Conservation (phyloP, 805 yeast species). For the Metschnikowia arizonensis region DNA sequence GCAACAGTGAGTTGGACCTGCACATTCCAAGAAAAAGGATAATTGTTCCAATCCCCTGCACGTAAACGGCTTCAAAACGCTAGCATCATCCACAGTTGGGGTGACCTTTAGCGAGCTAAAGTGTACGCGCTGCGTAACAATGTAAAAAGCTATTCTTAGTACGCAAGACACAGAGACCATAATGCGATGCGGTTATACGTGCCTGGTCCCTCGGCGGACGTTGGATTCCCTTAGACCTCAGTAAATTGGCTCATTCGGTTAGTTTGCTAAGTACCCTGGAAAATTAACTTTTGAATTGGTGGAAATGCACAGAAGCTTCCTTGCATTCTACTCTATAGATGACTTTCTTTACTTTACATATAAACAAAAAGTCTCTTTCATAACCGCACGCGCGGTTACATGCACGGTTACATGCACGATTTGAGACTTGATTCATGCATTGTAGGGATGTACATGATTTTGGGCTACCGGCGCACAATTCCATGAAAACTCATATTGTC, state of each 20-base stretch:
- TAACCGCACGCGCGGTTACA: conserved; percentile 4
- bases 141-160: neutral
- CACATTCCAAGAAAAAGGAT: neutral
- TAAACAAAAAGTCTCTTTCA: neutral
- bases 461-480: conserved; percentile 6
- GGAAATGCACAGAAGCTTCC: neutral
- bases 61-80: neutral
- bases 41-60: conserved; percentile 2
- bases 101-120: conserved; percentile 2
- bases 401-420: conserved; percentile 4
- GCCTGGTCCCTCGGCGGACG: neutral
- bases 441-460: neutral
- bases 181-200: conserved; percentile 1
- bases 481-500: neutral
- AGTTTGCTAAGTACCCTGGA: no score
- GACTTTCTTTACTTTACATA: neutral
- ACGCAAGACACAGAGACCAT: conserved; percentile 3
- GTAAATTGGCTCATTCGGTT: no score
- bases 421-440: conserved; percentile 3
- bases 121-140: conserved; percentile 6
- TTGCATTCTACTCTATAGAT: neutral
- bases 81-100: neutral
- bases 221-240: no score
- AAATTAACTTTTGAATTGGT: no score
- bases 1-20: neutral